Evolutionary conservation across 495 filamentous ascomycete species (phyloP).

Genomic region (Xylaria venustula): DNA sequence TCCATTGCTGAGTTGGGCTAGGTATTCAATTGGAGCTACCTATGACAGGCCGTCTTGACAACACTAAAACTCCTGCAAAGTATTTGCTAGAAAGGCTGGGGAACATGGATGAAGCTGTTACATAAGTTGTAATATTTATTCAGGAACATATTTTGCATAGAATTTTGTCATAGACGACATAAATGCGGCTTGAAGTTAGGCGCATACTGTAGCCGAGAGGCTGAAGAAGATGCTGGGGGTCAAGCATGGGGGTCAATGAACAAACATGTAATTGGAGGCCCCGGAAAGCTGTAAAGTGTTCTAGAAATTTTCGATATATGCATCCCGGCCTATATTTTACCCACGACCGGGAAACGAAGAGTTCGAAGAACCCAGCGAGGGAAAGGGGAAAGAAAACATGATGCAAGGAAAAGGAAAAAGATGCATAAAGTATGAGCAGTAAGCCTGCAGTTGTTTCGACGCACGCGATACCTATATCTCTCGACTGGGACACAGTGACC

Average conservation of each 20-base stretch:
- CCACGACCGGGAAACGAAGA: not conserved
- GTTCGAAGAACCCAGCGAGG: not conserved
- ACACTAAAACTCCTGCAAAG: too few relatives aligned
- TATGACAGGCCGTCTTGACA: too few relatives aligned
- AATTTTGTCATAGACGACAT: not conserved
- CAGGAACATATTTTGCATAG: too few relatives aligned
- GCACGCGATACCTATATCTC: not conserved
- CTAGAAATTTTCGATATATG: constrained; percentile 8
- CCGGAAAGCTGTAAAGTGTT: not conserved
- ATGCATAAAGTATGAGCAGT: not conserved
- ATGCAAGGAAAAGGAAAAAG: too few relatives aligned
- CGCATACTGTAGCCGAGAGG: not conserved
- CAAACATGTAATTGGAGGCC: not conserved
- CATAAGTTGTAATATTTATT: too few relatives aligned
- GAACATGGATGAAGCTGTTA: too few relatives aligned
- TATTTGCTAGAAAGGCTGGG: too few relatives aligned
- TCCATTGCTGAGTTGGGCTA: too few relatives aligned
- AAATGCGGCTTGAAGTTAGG: too few relatives aligned
- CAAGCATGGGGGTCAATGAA: constrained; percentile 2
- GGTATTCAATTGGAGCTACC: too few relatives aligned
- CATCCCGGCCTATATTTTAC: not conserved
- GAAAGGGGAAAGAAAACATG: not conserved
- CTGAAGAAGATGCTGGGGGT: constrained; percentile 3
- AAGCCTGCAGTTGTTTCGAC: not conserved
- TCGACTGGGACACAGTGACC: not conserved